These are phyloP conservation scores for Saccharomycopsis fodiens DNA, from an alignment of 805 yeast genomes.

Conservation along the genomic window DNA sequence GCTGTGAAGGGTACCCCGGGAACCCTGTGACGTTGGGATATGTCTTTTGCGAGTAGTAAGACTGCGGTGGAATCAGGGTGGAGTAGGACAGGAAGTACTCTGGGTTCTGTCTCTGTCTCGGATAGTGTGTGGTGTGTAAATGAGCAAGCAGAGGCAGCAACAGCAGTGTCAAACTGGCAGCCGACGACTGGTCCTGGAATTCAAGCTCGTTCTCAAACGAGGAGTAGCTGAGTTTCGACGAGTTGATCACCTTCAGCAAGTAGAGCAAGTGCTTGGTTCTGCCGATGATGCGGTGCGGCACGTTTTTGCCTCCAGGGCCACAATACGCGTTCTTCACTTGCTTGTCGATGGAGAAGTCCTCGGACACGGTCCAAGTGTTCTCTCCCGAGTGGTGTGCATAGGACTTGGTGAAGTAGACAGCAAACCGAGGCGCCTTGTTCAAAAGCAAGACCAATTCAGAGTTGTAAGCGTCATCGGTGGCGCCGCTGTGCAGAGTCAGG, in stretches of 20 bases:
- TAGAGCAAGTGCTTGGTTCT: constrained; percentile 11
- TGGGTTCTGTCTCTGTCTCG: not conserved
- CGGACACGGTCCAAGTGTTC: constrained; percentile 75
- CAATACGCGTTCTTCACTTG: constrained; percentile 65
- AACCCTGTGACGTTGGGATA: too few relatives aligned
- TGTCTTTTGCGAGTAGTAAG: too few relatives aligned
- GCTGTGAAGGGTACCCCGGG: too few relatives aligned
- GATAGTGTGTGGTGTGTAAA: too few relatives aligned
- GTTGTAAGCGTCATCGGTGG: constrained; percentile 30
- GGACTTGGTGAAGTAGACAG: constrained; percentile 62
- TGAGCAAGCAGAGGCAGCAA: constrained; percentile 2
- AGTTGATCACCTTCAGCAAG: constrained; percentile 7
- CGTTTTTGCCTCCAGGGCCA: constrained; percentile 30
- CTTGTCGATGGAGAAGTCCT: constrained; percentile 77
- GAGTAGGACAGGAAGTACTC: not conserved
- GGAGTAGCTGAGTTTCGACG: not conserved
- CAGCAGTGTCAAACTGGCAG: not conserved
- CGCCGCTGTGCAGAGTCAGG: constrained; percentile 35
- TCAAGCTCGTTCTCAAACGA: not conserved
- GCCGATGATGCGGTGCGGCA: constrained; percentile 19
- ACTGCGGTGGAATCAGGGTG: too few relatives aligned
- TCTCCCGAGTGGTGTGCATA: constrained; percentile 35
- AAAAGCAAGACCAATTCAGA: constrained; percentile 44
- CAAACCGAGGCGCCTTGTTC: constrained; percentile 64
- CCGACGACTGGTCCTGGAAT: not conserved